A percentile compares a stretch with the other conserved stretches of the same genome.
Conservation (phyloP, 2,329 filamentous ascomycete genomes). For the Fusarium compactum region DNA sequence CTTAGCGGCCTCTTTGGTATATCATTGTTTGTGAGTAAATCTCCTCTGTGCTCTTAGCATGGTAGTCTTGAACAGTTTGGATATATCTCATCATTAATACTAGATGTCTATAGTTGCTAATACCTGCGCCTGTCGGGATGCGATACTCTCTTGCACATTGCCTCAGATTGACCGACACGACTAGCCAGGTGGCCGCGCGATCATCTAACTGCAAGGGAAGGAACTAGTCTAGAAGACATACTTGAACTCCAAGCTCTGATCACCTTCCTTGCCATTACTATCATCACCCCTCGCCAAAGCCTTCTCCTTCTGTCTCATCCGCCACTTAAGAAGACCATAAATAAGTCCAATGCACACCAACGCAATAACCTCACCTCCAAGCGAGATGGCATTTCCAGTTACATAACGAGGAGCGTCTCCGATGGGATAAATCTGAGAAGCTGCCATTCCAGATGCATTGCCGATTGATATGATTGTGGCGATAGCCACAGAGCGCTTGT, state of each 20-base stretch:
- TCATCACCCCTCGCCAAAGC: constrained; percentile 40
- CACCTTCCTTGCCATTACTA: constrained; percentile 36
- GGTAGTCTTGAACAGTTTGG: too few relatives aligned
- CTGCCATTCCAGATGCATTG: constrained; percentile 61
- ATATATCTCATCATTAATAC: background rate
- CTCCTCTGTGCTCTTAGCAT: background rate
- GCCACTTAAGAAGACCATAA: constrained; percentile 45
- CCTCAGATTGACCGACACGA: background rate
- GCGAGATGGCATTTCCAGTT: constrained; percentile 47
- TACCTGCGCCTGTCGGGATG: background rate
- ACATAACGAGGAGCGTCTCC: constrained; percentile 46
- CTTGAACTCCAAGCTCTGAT: constrained; percentile 30
- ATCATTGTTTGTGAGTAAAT: background rate
- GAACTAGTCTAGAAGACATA: constrained; percentile 48
- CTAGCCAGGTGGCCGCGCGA: too few relatives aligned
- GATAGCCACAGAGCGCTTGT: constrained; percentile 60
- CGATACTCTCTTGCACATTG: background rate
- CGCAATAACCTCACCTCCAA: constrained; percentile 46
- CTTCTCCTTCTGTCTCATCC: constrained; percentile 47
- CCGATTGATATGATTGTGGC: constrained; percentile 61
- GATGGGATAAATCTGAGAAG: constrained; percentile 58
- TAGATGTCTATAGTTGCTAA: background rate
- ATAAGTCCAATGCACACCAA: constrained; percentile 44
- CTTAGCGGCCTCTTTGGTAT: background rate
- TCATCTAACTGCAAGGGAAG: too few relatives aligned